phyloP scores from a whole-genome alignment of 768 basidiomycete species.

The Boletus patriciae region DNA sequence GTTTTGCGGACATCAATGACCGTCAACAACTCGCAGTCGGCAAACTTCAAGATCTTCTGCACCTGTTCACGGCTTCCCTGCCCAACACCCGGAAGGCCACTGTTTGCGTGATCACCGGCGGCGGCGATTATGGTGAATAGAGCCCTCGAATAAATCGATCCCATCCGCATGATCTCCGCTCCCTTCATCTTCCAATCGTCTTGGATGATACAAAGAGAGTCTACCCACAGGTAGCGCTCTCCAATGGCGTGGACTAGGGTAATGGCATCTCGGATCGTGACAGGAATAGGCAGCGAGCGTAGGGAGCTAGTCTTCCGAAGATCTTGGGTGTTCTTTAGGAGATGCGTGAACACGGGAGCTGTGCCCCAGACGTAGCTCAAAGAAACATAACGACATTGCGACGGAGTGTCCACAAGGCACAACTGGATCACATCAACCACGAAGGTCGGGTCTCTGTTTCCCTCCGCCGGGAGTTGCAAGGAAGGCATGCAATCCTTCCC shows the following conservation, averaged over 20 bases:
- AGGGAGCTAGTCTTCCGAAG: conserved; percentile 6
- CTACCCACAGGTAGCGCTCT: conserved; percentile 29
- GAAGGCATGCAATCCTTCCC: conserved; percentile 5
- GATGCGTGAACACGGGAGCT: conserved; percentile 9
- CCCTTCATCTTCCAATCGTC: conserved; percentile 16
- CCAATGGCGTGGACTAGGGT: conserved; percentile 20
- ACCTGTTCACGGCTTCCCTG: not conserved
- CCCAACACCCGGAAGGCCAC: conserved; percentile 10
- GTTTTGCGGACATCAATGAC: conserved; percentile 3
- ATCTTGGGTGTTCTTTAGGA: not conserved
- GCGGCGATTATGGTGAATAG: conserved; percentile 24
- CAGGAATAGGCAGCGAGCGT: conserved; percentile 10
- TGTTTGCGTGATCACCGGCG: conserved; percentile 7
- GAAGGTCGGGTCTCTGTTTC: conserved; percentile 1
- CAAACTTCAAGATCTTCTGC: conserved; percentile 13
- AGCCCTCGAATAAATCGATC: conserved; percentile 17
- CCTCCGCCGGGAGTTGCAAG: not conserved
- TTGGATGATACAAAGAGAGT: conserved; percentile 26
- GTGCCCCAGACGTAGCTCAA: conserved; percentile 27
- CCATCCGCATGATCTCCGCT: conserved; percentile 23
- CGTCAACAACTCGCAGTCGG: conserved; percentile 11
- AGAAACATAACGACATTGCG: conserved; percentile 24
- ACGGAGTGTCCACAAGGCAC: conserved; percentile 20
- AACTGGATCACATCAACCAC: conserved; percentile 17
- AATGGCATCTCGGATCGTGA: conserved; percentile 27